phyloP scores from a whole-genome alignment of 768 basidiomycete species.

The Amanita thiersii region DNA sequence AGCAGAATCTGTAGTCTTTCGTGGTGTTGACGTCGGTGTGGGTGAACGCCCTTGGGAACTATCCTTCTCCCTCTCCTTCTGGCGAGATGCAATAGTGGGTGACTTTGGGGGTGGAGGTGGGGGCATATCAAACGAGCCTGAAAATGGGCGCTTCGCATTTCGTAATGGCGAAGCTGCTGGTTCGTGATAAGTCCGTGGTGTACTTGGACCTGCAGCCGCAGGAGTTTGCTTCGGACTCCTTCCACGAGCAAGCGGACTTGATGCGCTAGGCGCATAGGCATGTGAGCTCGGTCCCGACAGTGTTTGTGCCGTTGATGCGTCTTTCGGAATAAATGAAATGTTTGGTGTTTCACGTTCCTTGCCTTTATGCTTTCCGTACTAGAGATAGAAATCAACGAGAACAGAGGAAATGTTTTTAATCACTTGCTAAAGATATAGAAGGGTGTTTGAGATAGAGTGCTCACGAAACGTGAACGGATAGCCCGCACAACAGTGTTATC shows the following conservation, averaged over 20 bases:
- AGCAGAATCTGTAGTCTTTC: constrained; percentile 38
- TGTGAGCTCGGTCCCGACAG: constrained; percentile 24
- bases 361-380: constrained; percentile 54
- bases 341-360: constrained; percentile 39
- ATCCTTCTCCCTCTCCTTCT: constrained; percentile 6
- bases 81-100: constrained; percentile 1
- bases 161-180: constrained; percentile 15
- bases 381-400: constrained; percentile 6
- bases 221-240: constrained; percentile 12
- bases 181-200: constrained; percentile 17
- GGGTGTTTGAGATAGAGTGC: background rate
- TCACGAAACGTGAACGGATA: constrained; percentile 54
- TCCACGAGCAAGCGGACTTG: constrained; percentile 17
- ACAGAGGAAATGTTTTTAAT: background rate
- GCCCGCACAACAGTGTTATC: constrained; percentile 47
- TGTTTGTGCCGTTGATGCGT: constrained; percentile 27
- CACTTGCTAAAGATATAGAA: too few relatives aligned
- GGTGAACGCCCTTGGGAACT: background rate
- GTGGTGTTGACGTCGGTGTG: constrained; percentile 17
- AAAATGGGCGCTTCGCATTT: constrained; percentile 9
- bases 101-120: constrained; percentile 7
- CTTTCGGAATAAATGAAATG: constrained; percentile 21
- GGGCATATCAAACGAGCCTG: constrained; percentile 7
- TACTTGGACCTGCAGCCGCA: constrained; percentile 17
- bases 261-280: constrained; percentile 14